A percentile compares a stretch with the other conserved stretches of the same genome.
These are phyloP conservation scores for Alternaria conjuncta DNA, from an alignment of 2,329 filamentous ascomycete species.

Conservation along the genomic window DNA sequence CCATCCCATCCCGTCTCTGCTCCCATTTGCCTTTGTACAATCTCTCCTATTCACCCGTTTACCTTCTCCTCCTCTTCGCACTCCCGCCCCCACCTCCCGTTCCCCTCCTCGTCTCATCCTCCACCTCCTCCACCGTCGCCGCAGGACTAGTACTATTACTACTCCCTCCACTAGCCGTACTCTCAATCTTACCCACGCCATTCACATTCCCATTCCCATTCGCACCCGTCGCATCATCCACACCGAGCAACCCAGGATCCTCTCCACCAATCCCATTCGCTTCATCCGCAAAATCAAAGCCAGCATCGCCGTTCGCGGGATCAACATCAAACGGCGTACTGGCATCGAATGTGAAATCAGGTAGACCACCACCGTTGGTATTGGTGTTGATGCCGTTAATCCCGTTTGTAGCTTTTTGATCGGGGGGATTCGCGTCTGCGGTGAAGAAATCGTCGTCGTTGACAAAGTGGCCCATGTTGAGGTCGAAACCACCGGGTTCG, in stretches of 20 bases:
- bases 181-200: constrained; percentile 45
- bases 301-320: constrained; percentile 1
- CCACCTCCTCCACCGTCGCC: constrained; percentile 45
- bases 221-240: not conserved
- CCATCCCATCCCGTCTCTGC: not conserved
- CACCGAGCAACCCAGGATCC: not conserved
- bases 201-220: not conserved
- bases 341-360: constrained; percentile 9
- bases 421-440: not conserved
- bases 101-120: constrained; percentile 37
- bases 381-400: constrained; percentile 13
- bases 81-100: constrained; percentile 7
- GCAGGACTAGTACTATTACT: constrained; percentile 47
- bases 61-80: constrained; percentile 42
- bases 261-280: constrained; percentile 8
- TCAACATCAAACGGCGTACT: constrained; percentile 1
- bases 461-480: constrained; percentile 66
- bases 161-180: constrained; percentile 49
- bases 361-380: constrained; percentile 3
- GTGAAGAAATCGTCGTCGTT: constrained; percentile 63
- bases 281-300: not conserved
- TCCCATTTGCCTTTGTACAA: not conserved
- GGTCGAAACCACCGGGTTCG: constrained; percentile 48
- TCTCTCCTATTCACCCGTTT: not conserved
- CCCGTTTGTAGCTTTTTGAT: not conserved